Base-by-base conservation (phyloP, 768 basidiomycete species). In the Phanerochaete carnosa region DNA sequence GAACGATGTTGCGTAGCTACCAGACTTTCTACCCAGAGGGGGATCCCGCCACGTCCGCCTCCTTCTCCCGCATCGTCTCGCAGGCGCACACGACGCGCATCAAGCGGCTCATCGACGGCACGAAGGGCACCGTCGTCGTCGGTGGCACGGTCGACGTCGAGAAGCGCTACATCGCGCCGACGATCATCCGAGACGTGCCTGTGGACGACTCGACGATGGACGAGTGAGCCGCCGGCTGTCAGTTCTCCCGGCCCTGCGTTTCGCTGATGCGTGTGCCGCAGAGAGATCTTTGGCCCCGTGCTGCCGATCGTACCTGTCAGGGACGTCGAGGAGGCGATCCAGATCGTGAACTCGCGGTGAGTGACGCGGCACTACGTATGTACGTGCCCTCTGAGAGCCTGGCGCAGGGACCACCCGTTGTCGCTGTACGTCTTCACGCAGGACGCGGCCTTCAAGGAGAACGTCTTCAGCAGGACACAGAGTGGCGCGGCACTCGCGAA, bases 211-310 rank as follows among this genome's bases (percentile, higher is more conserved):
- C 87, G 0, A 72, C 94, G 62, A 90, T 95, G 89, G 78, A 79
- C 68, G 87, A 90, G 90, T 89, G 65, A 53, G 87, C 77, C 1
- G 49, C 30, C 30, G 39, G 33, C 35, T n/a, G n/a, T 7, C 26
- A 19, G 26, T 28, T 19, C 39, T 19, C 4, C 39, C 11, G 19
- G 39, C 11, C 39, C 46, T 60, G 2, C 19, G 47, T 55, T 8
- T 23, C 3, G 29, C 51, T 35, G 19, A 23, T 45, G 33, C 52
- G n/a, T 8, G 15, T 4, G 47, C n/a, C 45, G 0, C 63, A 92
- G 91, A 61, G 94, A 95, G 67, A 79, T 94, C 45, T 94, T 95
- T 65, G 94, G 92, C 0, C 93, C 94, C 8, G 64, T 95, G 11
- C 74, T 95, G 25, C 88, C 91, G 2, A 78, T 95, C 43, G 75